These are phyloP conservation scores for Copromyces sp. DNA, from an alignment of 495 filamentous ascomycete genomes.

Conservation along the genomic window DNA sequence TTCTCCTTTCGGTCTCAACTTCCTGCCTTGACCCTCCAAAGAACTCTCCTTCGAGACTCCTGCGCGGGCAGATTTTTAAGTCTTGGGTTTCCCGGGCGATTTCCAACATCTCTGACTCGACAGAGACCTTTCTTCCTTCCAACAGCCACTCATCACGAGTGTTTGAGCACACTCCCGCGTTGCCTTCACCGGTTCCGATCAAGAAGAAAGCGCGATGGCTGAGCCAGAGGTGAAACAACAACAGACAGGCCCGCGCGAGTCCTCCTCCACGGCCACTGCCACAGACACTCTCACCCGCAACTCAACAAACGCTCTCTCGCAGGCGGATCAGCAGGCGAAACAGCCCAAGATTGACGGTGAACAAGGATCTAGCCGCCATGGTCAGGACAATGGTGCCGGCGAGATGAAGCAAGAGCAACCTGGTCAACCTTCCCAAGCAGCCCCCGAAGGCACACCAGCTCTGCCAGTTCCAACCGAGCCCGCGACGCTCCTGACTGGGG, in stretches of 20 bases:
- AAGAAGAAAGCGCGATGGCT: background rate
- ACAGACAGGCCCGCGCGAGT: background rate
- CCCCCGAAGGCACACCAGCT: background rate
- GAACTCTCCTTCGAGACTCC: background rate
- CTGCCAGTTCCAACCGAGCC: background rate
- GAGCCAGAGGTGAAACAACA: background rate
- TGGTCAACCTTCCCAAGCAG: slow-evolving; percentile 38
- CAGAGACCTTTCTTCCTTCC: background rate
- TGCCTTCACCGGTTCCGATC: background rate
- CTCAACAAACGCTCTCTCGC: background rate
- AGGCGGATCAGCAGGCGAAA: background rate
- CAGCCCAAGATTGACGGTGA: background rate
- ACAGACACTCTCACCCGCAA: background rate
- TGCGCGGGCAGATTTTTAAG: background rate
- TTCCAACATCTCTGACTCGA: background rate
- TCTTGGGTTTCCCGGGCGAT: background rate
- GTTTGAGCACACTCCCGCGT: background rate
- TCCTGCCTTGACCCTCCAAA: background rate
- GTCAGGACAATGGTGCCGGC: background rate
- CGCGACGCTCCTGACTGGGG: background rate
- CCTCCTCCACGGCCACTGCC: background rate
- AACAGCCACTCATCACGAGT: background rate
- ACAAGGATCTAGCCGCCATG: background rate
- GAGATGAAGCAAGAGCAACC: background rate
- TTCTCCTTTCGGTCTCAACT: background rate